These are phyloP conservation scores for Nematodospora valgi DNA, from an alignment of 805 yeast genomes.

Conservation along the genomic window DNA sequence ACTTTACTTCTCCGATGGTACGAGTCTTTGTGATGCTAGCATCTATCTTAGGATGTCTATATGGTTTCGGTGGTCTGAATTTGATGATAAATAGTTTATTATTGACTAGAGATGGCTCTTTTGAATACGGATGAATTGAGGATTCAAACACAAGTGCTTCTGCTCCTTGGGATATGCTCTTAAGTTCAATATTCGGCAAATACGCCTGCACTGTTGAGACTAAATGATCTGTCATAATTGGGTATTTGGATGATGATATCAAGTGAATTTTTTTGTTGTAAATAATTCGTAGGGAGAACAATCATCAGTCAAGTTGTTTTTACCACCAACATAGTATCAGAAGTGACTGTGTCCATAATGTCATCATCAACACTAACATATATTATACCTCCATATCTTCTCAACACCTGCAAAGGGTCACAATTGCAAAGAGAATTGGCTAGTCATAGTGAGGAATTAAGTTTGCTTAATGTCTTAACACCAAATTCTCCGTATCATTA, in stretches of 20 bases:
- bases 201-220: conserved; percentile 40
- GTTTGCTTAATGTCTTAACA: conserved; percentile 23
- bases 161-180: conserved; percentile 80
- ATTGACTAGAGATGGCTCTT: conserved; percentile 21
- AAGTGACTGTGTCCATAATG: too few relatives aligned
- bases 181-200: conserved; percentile 49
- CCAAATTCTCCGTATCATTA: conserved; percentile 23
- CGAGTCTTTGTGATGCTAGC: conserved; percentile 70
- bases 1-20: conserved; percentile 80
- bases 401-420: conserved; percentile 35
- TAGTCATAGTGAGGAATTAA: conserved; percentile 21
- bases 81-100: conserved; percentile 58
- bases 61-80: conserved; percentile 85
- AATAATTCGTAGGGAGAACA: too few relatives aligned
- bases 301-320: not conserved
- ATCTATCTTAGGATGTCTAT: conserved; percentile 84
- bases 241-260: not conserved
- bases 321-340: too few relatives aligned
- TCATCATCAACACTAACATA: conserved; percentile 15
- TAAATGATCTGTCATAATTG: conserved; percentile 52
- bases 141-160: conserved; percentile 79
- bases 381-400: conserved; percentile 42
- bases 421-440: conserved; percentile 24
- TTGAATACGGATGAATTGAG: conserved; percentile 60
- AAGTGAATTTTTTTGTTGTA: too few relatives aligned